A percentile compares a stretch with the other conserved stretches of the same genome.
Conservation (phyloP, 805 yeast species). For the Dipodascus geniculatus region DNA sequence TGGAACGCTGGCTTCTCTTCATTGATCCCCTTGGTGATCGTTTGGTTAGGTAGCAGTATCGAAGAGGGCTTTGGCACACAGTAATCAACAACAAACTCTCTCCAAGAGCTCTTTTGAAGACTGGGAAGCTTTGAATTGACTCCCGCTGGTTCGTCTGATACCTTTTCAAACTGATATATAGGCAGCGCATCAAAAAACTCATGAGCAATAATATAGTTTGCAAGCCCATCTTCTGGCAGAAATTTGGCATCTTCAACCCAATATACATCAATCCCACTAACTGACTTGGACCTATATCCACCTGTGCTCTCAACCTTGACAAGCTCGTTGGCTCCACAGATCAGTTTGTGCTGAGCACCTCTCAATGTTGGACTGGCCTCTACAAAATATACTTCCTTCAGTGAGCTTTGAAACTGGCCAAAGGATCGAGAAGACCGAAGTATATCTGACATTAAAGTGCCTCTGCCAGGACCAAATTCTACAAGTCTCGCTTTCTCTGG, state of each 20-base stretch:
- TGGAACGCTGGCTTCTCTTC: slow-evolving; percentile 31
- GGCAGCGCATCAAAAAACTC: slow-evolving; percentile 86
- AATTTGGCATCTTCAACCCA: slow-evolving; percentile 25
- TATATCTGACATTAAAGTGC: slow-evolving; percentile 63
- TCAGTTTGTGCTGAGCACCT: slow-evolving; percentile 36
- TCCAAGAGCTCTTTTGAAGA: slow-evolving; percentile 57
- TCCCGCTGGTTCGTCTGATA: background rate
- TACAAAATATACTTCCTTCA: slow-evolving; percentile 37
- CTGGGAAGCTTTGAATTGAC: slow-evolving; percentile 12
- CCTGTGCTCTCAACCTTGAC: slow-evolving; percentile 23
- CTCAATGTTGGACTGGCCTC: slow-evolving; percentile 65
- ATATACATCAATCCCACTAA: slow-evolving; percentile 38
- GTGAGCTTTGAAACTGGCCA: slow-evolving; percentile 24
- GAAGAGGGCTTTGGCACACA: slow-evolving; percentile 16
- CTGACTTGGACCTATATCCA: slow-evolving; percentile 29
- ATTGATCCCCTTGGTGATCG: slow-evolving; percentile 8
- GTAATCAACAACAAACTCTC: slow-evolving; percentile 61
- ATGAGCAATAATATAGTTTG: slow-evolving; percentile 67
- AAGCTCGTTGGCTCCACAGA: slow-evolving; percentile 30
- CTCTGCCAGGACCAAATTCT: slow-evolving; percentile 82
- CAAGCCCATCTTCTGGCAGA: slow-evolving; percentile 24
- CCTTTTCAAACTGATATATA: slow-evolving; percentile 46
- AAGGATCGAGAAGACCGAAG: slow-evolving; percentile 27
- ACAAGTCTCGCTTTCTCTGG: slow-evolving; percentile 42
- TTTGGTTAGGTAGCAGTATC: slow-evolving; percentile 16